Evolutionary conservation across 129 eudicot species (phyloP), one percentile per base, ranked within the genome.

Genomic region (Flaveria robusta): DNA sequence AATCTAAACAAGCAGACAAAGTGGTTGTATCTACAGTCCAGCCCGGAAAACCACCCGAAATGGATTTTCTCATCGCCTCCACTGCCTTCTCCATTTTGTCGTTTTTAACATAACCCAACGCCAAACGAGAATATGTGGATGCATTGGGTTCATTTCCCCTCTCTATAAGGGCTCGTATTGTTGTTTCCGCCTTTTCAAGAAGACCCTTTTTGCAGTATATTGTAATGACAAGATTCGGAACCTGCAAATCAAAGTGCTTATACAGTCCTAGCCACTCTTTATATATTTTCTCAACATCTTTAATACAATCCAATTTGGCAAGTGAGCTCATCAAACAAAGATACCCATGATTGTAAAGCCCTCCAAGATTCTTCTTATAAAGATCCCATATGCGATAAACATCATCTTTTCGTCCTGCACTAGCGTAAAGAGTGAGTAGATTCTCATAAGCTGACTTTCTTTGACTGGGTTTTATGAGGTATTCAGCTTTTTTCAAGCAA

Each of bases 331-430:
- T 74, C 60, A 86, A 42, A 37, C 80, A 76, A 50, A 52, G 72
- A 78, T 89, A 86, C 13, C 84, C 76, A n/a, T 41, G 62, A 68
- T 84, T 86, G 73, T 54, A 72, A 63, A 74, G 52, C 34, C 56
- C 74, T 2, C 73, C 83, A 54, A 52, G 50, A 23, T 69, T 77
- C 82, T 69, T 77, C 82, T 84, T 84, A 55, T 74, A 78, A 70
- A 84, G 68, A 11, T 67, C 42, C 95, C 95, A 89, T 20, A 89
- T 58, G 4, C 91, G 91, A 74, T 70, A 68, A 50, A 89, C 86
- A 4, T 86, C 86, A 22, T 75, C 75, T 84, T 74, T 82, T 49
- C 71, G 62, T 2, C 89, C 89, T 10, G 83, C 22, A n/a, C 64
- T 55, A 43, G 89, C 91, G 60, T 86, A 84, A 23, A 84, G 70